Evolutionary conservation across 345 rosid species (phyloP).

Genomic region (Populus euphratica): DNA sequence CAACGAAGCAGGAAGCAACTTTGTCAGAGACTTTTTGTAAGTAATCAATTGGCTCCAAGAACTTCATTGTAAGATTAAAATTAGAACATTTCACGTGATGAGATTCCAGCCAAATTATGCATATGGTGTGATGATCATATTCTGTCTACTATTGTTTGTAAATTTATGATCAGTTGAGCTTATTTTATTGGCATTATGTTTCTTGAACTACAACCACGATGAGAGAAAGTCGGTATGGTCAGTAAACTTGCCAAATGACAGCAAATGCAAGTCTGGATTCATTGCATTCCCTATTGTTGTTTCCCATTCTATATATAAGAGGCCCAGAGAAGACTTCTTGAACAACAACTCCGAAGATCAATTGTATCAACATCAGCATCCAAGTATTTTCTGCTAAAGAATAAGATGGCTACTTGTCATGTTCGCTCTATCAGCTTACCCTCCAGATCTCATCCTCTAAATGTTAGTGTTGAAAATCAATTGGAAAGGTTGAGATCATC

Average conservation of each 20-base stretch:
- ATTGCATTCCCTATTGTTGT: not conserved
- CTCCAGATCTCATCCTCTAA: constrained; percentile 27
- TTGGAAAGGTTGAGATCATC: constrained; percentile 23
- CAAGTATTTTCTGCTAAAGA: not conserved
- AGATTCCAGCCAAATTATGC: not conserved
- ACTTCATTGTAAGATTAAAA: not conserved
- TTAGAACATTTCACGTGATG: not conserved
- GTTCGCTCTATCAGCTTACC: constrained; percentile 33
- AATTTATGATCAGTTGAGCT: not conserved
- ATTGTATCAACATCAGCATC: not conserved
- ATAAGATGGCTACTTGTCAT: constrained; percentile 19
- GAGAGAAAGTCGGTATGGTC: not conserved
- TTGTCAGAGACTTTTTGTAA: not conserved
- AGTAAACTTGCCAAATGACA: not conserved
- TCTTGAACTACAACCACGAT: not conserved
- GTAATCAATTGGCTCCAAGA: not conserved
- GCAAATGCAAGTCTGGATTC: not conserved
- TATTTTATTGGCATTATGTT: not conserved
- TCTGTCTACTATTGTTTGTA: not conserved
- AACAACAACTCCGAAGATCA: not conserved
- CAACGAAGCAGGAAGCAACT: not conserved
- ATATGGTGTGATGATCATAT: not conserved
- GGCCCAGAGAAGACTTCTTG: not conserved
- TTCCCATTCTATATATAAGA: not conserved
- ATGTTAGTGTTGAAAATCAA: constrained; percentile 11